Conservation (phyloP, 1,139 yeast genomes). For the Suhomyces choctaworum region DNA sequence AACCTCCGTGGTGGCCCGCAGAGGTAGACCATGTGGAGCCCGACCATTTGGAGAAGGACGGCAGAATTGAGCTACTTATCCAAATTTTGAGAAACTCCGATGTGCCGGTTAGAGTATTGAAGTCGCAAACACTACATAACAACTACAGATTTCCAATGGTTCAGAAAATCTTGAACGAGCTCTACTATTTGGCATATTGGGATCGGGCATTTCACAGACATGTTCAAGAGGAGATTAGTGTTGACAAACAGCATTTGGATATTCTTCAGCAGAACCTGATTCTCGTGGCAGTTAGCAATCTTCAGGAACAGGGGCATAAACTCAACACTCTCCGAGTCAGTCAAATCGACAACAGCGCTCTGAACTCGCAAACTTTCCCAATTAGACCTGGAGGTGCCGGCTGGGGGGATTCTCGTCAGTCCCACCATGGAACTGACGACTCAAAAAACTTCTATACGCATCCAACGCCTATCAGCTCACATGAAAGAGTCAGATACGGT, state of each 20-base stretch:
- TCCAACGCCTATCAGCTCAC: too few species aligned
- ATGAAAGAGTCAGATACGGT: too few species aligned
- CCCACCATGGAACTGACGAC: too few species aligned
- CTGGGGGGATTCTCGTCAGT: too few species aligned
- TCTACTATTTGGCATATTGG: constrained; percentile 31
- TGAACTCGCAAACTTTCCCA: too few species aligned
- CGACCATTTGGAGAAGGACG: constrained; percentile 64
- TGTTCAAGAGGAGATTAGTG: background rate
- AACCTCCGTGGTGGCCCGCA: constrained; percentile 75
- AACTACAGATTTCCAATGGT: constrained; percentile 15
- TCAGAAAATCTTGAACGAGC: constrained; percentile 24
- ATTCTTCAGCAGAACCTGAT: background rate
- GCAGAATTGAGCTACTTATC: constrained; percentile 51
- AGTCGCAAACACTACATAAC: constrained; percentile 14
- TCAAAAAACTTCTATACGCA: too few species aligned
- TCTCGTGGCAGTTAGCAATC: constrained; percentile 2
- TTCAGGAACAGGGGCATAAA: background rate
- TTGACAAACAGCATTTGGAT: background rate
- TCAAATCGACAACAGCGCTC: background rate
- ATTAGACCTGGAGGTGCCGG: too few species aligned
- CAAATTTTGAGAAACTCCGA: constrained; percentile 36
- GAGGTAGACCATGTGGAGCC: constrained; percentile 66
- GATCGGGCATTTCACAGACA: constrained; percentile 19
- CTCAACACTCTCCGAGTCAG: background rate
- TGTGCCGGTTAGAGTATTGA: constrained; percentile 26